Percentiles rank a stretch among this genome's conserved stretches.
Evolutionary conservation across 352 stramenopile species (phyloP).

Genomic region (Albugo candida): DNA sequence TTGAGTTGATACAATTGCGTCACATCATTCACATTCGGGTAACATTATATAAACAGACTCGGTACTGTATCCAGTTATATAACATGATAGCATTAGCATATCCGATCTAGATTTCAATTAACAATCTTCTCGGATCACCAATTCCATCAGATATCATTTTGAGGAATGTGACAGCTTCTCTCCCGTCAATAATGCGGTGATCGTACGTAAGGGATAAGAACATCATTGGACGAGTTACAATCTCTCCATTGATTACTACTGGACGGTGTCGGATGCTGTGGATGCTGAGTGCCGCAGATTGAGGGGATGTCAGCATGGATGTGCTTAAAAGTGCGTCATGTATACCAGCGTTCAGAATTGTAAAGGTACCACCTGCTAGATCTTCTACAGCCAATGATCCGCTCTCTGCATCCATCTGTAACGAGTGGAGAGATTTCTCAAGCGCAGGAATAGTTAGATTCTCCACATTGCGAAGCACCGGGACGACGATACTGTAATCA

Average conservation of each 20-base stretch:
- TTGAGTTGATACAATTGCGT: no score
- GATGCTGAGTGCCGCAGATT: constrained; percentile 96
- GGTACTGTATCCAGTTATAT: no score
- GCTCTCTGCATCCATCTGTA: constrained; percentile 55
- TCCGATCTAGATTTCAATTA: constrained; percentile 67
- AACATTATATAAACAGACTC: no score
- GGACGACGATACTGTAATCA: constrained; percentile 84
- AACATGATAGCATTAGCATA: no score
- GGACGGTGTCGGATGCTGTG: constrained; percentile 96
- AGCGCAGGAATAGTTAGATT: constrained; percentile 92
- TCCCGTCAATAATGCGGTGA: constrained; percentile 98
- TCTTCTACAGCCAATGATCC: constrained; percentile 73
- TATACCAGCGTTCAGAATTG: constrained; percentile 95
- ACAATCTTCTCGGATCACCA: constrained; percentile 84
- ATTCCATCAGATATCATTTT: constrained; percentile 97
- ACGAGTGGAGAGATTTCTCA: constrained; percentile 87
- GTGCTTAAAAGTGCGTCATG: constrained; percentile 95
- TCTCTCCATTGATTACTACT: constrained; percentile 81
- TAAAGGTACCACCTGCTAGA: constrained; percentile 96
- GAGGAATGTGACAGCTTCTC: constrained; percentile 98
- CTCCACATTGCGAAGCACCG: constrained; percentile 96
- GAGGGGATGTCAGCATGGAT: constrained; percentile 96
- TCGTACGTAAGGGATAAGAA: constrained; percentile 99
- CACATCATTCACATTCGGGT: no score
- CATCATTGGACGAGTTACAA: constrained; percentile 98